Evolutionary conservation across 331 rosid genomes (phyloP).

Genomic region (Phaseolus coccineus): DNA sequence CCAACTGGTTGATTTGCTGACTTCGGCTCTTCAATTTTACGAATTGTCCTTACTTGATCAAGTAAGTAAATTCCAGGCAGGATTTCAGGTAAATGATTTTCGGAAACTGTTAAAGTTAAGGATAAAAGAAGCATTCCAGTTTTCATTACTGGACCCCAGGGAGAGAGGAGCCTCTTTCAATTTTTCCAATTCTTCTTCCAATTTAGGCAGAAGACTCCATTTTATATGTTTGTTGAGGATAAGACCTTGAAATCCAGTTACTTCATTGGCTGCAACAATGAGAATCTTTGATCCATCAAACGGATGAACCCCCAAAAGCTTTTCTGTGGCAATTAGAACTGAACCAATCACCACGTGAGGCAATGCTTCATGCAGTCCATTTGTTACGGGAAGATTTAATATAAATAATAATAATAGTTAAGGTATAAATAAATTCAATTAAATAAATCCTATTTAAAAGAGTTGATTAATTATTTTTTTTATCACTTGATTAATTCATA

Average conservation of each 20-base stretch:
- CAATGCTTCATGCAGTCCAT: constrained; percentile 48
- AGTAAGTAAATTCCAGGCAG: constrained; percentile 77
- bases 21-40: constrained; percentile 59
- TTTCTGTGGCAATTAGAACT: constrained; percentile 72
- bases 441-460: too few species aligned
- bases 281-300: constrained; percentile 78
- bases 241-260: constrained; percentile 79
- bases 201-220: constrained; percentile 69
- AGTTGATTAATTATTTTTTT: too few species aligned
- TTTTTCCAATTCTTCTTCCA: constrained; percentile 60
- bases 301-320: constrained; percentile 65
- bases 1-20: constrained; percentile 53
- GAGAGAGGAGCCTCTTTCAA: constrained; percentile 71
- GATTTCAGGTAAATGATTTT: constrained; percentile 59
- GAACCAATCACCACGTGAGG: constrained; percentile 64
- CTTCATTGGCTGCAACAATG: constrained; percentile 72
- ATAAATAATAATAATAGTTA: too few species aligned
- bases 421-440: too few species aligned
- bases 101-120: constrained; percentile 55
- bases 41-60: constrained; percentile 58
- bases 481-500: too few species aligned
- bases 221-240: constrained; percentile 74
- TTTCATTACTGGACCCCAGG: constrained; percentile 73
- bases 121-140: constrained; percentile 70
- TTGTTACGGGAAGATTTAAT: constrained; percentile 46